Percentiles rank a stretch among this genome's conserved stretches.
Evolutionary conservation across 352 stramenopile genomes (phyloP).

Genomic region (Phytophthora fragariae): DNA sequence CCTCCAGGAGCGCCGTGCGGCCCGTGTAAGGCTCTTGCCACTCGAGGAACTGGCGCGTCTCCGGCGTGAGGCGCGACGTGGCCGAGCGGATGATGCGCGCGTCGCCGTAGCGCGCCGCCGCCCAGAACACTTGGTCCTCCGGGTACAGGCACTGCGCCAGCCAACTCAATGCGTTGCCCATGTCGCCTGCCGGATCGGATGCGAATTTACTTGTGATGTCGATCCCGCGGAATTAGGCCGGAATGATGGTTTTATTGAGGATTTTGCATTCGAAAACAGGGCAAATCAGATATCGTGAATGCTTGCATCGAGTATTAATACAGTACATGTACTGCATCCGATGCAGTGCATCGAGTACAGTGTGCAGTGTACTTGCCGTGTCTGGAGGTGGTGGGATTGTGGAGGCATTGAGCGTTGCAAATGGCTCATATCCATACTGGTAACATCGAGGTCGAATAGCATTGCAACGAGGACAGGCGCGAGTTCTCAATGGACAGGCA

Average conservation of each 20-base stretch:
- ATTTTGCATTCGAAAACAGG: slow-evolving; percentile 8
- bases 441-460: too few species aligned
- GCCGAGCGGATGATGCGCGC: slow-evolving; percentile 44
- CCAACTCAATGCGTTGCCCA: slow-evolving; percentile 62
- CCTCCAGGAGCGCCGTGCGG: slow-evolving; percentile 55
- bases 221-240: neutral
- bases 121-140: slow-evolving; percentile 64
- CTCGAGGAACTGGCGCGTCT: slow-evolving; percentile 57
- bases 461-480: too few species aligned
- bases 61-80: slow-evolving; percentile 43
- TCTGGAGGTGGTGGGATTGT: too few species aligned
- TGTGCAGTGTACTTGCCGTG: too few species aligned
- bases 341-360: too few species aligned
- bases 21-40: slow-evolving; percentile 62
- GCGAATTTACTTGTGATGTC: slow-evolving; percentile 22
- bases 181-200: slow-evolving; percentile 21
- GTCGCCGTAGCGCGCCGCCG: slow-evolving; percentile 54
- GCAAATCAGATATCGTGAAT: slow-evolving; percentile 8
- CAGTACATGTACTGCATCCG: too few species aligned
- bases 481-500: slow-evolving; percentile 6
- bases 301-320: too few species aligned
- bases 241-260: slow-evolving; percentile 35
- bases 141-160: slow-evolving; percentile 63
- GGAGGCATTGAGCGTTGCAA: neutral
- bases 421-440: neutral